phyloP scores from a whole-genome alignment of 768 basidiomycete species.

The Tephrocybe sp. region DNA sequence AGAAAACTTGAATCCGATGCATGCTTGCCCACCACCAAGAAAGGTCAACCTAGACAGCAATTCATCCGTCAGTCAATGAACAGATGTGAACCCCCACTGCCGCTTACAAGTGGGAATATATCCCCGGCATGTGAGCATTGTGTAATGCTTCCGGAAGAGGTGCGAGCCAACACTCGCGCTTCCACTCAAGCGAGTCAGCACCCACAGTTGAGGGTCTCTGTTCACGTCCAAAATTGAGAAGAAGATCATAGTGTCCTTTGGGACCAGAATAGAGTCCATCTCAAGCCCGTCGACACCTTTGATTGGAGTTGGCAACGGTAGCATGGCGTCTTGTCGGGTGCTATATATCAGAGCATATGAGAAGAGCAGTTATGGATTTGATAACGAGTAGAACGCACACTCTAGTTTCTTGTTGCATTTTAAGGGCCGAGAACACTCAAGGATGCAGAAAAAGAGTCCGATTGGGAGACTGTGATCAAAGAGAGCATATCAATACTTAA shows the following conservation, averaged over 20 bases:
- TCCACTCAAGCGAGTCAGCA: conserved; percentile 22
- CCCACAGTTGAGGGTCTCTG: conserved; percentile 35
- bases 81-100: conserved; percentile 14
- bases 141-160: conserved; percentile 32
- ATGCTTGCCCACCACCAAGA: conserved; percentile 30
- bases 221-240: conserved; percentile 29
- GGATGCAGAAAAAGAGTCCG: too few species aligned
- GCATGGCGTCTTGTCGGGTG: too few species aligned
- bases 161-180: conserved; percentile 29
- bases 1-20: conserved; percentile 39
- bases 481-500: too few species aligned
- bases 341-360: too few species aligned
- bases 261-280: too few species aligned
- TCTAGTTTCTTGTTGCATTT: too few species aligned
- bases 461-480: neutral
- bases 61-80: conserved; percentile 21
- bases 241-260: conserved; percentile 25
- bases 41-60: conserved; percentile 33
- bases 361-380: too few species aligned
- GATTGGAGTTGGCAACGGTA: conserved; percentile 30
- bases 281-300: conserved; percentile 26
- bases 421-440: neutral
- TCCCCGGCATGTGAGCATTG: conserved; percentile 30
- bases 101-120: conserved; percentile 33
- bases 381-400: too few species aligned